Evolutionary conservation across 2,329 filamentous ascomycete species (phyloP), one percentile per base, ranked within the genome.

Genomic region (Microdochium nivale): DNA sequence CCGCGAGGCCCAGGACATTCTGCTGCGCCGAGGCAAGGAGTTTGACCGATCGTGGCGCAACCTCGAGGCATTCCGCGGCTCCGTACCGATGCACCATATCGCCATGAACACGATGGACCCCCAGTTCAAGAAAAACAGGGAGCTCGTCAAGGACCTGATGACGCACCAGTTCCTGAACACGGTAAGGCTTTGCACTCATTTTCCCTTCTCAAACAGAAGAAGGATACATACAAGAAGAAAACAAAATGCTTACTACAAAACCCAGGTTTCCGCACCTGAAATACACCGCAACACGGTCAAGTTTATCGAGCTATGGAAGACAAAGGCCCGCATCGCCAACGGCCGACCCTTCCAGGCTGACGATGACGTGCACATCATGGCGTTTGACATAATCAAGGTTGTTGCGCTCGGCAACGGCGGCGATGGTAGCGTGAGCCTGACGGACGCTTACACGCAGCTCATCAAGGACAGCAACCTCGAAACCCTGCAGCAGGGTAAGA

Each of bases 81-180:
- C 59, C 1, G 51, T 59, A 11, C 56, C 55, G 2, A 48, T 59
- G 16, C 59, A 64, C 40, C 67, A 69, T 51, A 63, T 69, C 53
- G 56, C 55, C 3, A 65, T 69, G 65, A 55, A 58, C 50, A 62
- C 62, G 11, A 54, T 58, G 16, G 57, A 66, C 47, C 61, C 64
- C 2, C 56, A 62, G 16, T 65, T 63, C 54, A 65, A 60, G 53
- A 40, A 32, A 11, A 63, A 67, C 44, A 62, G 60, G 40, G 59
- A 64, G 49, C 58, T 70, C 4, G 54, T 68, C 14, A 60, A 62
- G 47, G 67, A 69, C 37, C 57, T 70, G 3, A 68, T 70, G 68
- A 60, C 65, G 14, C 63, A 65, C 1, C 53, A 51, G n/a, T 70
- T 70, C 48, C 53, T 70, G 23, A 56, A 66, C 49, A 52, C 52